These are phyloP conservation scores for Chlamydomonas incerta DNA, from an alignment of 139 green algal genomes.

Conservation along the genomic window DNA sequence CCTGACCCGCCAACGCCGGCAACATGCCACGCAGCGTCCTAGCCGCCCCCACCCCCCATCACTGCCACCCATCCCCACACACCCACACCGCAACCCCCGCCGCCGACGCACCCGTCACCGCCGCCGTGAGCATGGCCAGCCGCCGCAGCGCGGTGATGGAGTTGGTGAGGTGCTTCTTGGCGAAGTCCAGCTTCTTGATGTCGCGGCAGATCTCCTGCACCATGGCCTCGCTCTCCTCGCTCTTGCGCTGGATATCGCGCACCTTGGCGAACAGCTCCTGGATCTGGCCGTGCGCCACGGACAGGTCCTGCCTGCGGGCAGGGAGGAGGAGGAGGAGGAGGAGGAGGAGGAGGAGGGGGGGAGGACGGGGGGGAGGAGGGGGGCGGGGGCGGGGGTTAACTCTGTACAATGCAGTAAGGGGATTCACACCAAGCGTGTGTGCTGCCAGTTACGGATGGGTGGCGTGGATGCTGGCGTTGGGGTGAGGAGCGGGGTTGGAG, in stretches of 20 bases:
- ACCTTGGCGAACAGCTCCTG: conserved; percentile 86
- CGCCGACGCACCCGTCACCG: conserved; percentile 57
- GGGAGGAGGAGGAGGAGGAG: no score
- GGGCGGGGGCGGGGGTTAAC: no score
- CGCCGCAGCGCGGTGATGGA: conserved; percentile 95
- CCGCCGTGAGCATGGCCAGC: conserved; percentile 94
- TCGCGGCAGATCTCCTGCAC: conserved; percentile 98
- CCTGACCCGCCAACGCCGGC: no score
- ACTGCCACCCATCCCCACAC: background rate
- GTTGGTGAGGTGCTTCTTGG: conserved; percentile 95
- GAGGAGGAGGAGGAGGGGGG: background rate
- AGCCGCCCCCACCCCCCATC: no score
- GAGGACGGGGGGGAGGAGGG: no score
- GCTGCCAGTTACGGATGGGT: no score
- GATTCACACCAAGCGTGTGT: no score
- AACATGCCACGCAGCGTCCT: no score
- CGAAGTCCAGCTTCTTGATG: conserved; percentile 96
- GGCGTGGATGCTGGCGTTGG: no score
- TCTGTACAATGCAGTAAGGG: conserved; percentile 3
- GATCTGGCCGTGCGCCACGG: conserved; percentile 74
- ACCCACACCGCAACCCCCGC: background rate
- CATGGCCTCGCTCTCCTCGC: conserved; percentile 92
- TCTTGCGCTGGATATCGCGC: conserved; percentile 90
- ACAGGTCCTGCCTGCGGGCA: conserved; percentile 78
- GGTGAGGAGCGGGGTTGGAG: no score